Evolutionary conservation across 176 grass and related monocot species (phyloP).

Genomic region (Avena atlantica): DNA sequence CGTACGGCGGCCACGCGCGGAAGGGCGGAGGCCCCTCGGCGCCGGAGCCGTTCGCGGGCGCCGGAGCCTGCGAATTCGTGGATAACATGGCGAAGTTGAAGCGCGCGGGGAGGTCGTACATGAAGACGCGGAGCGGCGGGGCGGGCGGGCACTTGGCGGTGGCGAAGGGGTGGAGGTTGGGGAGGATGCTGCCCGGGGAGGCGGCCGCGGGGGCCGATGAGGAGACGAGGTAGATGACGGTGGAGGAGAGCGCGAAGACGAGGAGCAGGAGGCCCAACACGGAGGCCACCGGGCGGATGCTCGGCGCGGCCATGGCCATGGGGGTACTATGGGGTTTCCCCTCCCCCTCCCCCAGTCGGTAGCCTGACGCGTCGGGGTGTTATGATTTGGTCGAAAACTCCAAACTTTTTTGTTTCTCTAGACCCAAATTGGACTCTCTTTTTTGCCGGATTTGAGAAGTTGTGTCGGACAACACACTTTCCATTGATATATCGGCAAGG

Average conservation of each 20-base stretch:
- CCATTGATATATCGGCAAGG: too few species aligned
- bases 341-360: neutral
- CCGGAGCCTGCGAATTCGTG: neutral
- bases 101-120: conserved; percentile 84
- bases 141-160: conserved; percentile 44
- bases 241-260: conserved; percentile 52
- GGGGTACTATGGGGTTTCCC: neutral
- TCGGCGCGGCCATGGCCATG: conserved; percentile 43
- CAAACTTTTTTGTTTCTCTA: neutral
- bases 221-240: conserved; percentile 71
- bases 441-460: too few species aligned
- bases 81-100: conserved; percentile 88
- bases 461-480: too few species aligned
- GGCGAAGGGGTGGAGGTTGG: conserved; percentile 50
- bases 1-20: conserved; percentile 66
- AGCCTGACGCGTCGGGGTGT: neutral
- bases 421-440: too few species aligned
- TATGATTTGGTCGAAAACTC: neutral
- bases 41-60: conserved; percentile 1
- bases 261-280: conserved; percentile 59
- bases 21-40: conserved; percentile 50
- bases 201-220: conserved; percentile 43
- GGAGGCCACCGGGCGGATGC: conserved; percentile 52
- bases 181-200: conserved; percentile 48
- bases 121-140: conserved; percentile 65